Base-by-base conservation (phyloP, 1,284 basidiomycete genomes). In the Anthracocystis panici-leucophaei region DNA sequence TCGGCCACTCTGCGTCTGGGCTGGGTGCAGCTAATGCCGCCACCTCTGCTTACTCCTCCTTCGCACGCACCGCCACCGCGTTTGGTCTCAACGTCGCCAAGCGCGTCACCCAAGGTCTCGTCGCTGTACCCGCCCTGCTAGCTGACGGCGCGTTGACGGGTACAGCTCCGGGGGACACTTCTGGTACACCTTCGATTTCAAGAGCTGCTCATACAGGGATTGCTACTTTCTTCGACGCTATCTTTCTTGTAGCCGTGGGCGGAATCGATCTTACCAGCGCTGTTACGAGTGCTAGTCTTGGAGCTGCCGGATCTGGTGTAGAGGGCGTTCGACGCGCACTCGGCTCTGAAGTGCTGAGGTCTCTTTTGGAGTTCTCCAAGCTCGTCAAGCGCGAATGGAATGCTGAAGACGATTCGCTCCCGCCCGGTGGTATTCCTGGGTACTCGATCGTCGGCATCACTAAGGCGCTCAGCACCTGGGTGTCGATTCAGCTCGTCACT, bases 381-480 rank as follows among this genome's bases (percentile, higher is more conserved):
- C 70, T 82, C 10, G 77, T 82, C 46, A 72, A 79, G 63, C 72
- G 80, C 46, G 79, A 82, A 25, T 82, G 81, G 81, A 72, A 69
- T 38, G 65, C 65, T 10, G 45, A 72, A 23, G 71, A 73, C 49
- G 79, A 79, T 38, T 63, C 57, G 38, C 66, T 82, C 3, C 81
- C 81, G 0, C 81, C 81, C 1, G 81, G 81, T 5, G 81, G 81
- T 16, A 76, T 82, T 18, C 81, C 81, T 5, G 68, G 57, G 4
- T 82, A 81, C 59, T 76, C 73, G 16, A 68, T 73, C 42, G 48
- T 80, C n/a, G 60, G 58, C 23, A 65, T 82, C 45, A 78, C 77
- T 14, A 76, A 80, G 29, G 81, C 81, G 9, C 65, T 82, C 21
- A 67, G 71, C 33, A 73, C 74, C 12, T 82, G 81, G 81, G 75